Base-by-base conservation (phyloP, 306 rosid genomes). In the Leucaena leucocephala region DNA sequence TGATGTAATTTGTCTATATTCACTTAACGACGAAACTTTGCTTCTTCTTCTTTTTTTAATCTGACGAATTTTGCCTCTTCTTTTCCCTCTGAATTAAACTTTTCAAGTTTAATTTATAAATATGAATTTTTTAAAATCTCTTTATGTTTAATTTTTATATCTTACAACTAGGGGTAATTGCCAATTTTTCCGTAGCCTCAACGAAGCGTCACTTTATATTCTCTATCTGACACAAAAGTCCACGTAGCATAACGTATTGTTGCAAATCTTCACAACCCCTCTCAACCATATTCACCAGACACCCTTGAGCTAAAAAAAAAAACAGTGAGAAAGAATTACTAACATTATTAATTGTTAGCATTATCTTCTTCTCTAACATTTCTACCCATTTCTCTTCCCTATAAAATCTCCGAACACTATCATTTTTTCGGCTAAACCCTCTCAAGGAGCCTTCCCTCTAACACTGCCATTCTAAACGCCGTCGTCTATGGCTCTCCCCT, bases 401-500 rank as follows among this genome's bases (percentile, higher is more conserved):
- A 70, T 70, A 70, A 70, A 69, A 70, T 46, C 54, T 19, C 13
- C 43, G 10, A 69, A 5, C 11, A 3, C 74, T 22, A 40, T 19
- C 40, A 0, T 40, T 22, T 43, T n/a, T 27, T 2, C 17, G 27
- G 0, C 58, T 14, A 46, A 27, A 27, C 57, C 21, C 36, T n/a
- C 10, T 5, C 64, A 57, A 57, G 35, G 14, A 57, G 35, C 36
- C 64, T 57, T 19, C 5, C 22, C 58, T 13, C 40, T 6, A 21
- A 35, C 42, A 2, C 22, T 17, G 0, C 13, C 6, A 17, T 0
- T 2, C 17, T 15, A 22, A 44, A 68, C 73, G 19, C 19, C 46
- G 73, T 21, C 73, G 39, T 43, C 55, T 7, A 44, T 22, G 73
- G 73, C 34, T 17, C 81, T 66, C 27, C 58, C 87, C 42, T 88